These are phyloP conservation scores for Amyloporia xantha DNA, from an alignment of 768 basidiomycete genomes.

Conservation along the genomic window DNA sequence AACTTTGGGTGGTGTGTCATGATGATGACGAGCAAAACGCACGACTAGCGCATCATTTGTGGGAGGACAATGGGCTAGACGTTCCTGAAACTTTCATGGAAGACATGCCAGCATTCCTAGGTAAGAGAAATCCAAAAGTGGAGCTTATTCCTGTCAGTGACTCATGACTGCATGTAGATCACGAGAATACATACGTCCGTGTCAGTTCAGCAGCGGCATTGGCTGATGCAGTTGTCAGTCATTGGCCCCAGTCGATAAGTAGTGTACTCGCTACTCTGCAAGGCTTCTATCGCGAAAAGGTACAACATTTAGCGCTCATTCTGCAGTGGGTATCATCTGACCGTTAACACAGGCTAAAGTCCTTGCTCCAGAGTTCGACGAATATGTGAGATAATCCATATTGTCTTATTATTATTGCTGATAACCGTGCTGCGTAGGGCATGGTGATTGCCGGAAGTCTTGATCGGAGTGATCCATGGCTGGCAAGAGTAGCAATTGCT, in stretches of 20 bases:
- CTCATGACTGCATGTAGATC: conserved; percentile 39
- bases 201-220: conserved; percentile 64
- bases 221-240: conserved; percentile 60
- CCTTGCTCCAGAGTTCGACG: conserved; percentile 86
- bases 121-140: conserved; percentile 33
- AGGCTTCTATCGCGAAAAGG: conserved; percentile 80
- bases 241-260: conserved; percentile 54
- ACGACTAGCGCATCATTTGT: conserved; percentile 69
- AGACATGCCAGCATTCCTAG: conserved; percentile 58
- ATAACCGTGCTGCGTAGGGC: conserved; percentile 43
- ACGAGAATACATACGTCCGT: conserved; percentile 77
- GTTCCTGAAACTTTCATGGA: conserved; percentile 62
- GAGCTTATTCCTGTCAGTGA: not conserved
- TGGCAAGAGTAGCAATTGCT: conserved; percentile 69
- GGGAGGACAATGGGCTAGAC: conserved; percentile 96
- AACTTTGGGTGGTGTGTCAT: conserved; percentile 83
- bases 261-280: conserved; percentile 48
- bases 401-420: not conserved
- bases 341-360: conserved; percentile 57
- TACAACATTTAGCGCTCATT: too few species aligned
- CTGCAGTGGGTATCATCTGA: too few species aligned
- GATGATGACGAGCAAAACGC: conserved; percentile 89
- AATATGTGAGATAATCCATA: conserved; percentile 55
- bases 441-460: conserved; percentile 87
- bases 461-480: conserved; percentile 88